Evolutionary conservation across 1,139 yeast genomes (phyloP), one percentile per base, ranked within the genome.

Genomic region (Starmera stellimalicola): DNA sequence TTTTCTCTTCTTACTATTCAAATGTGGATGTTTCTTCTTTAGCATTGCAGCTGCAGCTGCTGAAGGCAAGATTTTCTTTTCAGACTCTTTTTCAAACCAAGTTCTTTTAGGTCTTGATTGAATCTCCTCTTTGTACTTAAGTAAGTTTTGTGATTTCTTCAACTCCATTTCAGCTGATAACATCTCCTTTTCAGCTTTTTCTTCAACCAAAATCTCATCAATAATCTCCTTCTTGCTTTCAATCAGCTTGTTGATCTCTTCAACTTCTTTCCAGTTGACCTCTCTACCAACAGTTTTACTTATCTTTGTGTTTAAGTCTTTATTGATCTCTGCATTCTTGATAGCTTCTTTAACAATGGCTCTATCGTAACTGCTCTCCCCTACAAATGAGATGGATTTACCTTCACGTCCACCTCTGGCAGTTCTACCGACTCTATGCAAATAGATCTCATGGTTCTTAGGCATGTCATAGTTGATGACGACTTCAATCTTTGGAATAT

Each of bases 391-490:
- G 30, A 91, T 80, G 31, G 96, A 81, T 37, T 73, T 72, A 70
- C 99, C 99, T 36, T 83, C 85, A 58, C 97, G 74, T 26, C 98
- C 98, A 34, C 96, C 99, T 73, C 99, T 84, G 9, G 98, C 99
- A 36, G 98, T 91, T 70, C 99, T 83, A 62, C 98, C 98, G 42
- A 93, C 96, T 67, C 99, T 80, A 62, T 91, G 98, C 54, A 91
- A 66, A 57, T 91, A 93, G 27, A 87, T 73, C 46, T 91, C 98
- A 51, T 82, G 78, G 17, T 82, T 68, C 55, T 85, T 84, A 34
- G 98, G 98, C 94, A 93, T 85, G 54, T 93, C 98, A 57, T 70
- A 93, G 59, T 91, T 91, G 51, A 91, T 71, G 35, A 91, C 98
- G 39, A 81, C 77, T 56, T 87, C 97, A 56, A 91, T 87, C 62